Percentiles rank a stretch among this genome's conserved stretches.
phyloP scores from a whole-genome alignment of 2,329 filamentous ascomycete genomes.

The Aspergillus calidoustus region DNA sequence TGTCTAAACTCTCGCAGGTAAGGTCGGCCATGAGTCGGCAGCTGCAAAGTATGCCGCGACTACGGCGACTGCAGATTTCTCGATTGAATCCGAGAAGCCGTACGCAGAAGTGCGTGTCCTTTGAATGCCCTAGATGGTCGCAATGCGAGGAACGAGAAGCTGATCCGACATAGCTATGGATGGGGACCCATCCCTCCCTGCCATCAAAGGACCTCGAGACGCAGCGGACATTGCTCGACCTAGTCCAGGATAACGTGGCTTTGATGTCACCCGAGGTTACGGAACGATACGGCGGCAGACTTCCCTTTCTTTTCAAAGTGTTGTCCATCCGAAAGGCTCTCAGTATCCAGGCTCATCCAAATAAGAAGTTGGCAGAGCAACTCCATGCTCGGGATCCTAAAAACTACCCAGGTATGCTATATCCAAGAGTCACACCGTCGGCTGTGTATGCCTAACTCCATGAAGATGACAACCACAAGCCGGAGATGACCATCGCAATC shows the following conservation, averaged over 20 bases:
- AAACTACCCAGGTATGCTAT: conserved; percentile 75
- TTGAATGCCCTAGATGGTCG: background rate
- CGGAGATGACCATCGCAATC: conserved; percentile 98
- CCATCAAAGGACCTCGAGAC: conserved; percentile 88
- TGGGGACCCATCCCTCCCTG: conserved; percentile 96
- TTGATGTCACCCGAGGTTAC: conserved; percentile 76
- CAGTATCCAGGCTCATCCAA: conserved; percentile 95
- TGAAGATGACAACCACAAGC: conserved; percentile 95
- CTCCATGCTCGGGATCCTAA: conserved; percentile 84
- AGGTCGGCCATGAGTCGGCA: conserved; percentile 83
- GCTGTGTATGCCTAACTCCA: background rate
- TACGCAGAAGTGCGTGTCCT: conserved; percentile 76
- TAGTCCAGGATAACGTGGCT: conserved; percentile 83
- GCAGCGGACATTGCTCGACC: conserved; percentile 81
- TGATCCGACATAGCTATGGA: conserved; percentile 74
- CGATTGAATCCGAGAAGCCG: conserved; percentile 82
- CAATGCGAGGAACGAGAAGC: conserved; percentile 15
- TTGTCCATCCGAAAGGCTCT: conserved; percentile 94
- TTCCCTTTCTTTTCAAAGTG: conserved; percentile 98
- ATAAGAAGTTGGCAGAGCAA: conserved; percentile 90
- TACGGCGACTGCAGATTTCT: conserved; percentile 74
- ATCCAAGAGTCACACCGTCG: background rate
- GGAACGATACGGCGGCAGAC: conserved; percentile 75
- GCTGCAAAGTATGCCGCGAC: conserved; percentile 89
- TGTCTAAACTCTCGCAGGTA: conserved; percentile 60